Evolutionary conservation across 306 rosid species (phyloP).

Genomic region (Potentilla sterilis): DNA sequence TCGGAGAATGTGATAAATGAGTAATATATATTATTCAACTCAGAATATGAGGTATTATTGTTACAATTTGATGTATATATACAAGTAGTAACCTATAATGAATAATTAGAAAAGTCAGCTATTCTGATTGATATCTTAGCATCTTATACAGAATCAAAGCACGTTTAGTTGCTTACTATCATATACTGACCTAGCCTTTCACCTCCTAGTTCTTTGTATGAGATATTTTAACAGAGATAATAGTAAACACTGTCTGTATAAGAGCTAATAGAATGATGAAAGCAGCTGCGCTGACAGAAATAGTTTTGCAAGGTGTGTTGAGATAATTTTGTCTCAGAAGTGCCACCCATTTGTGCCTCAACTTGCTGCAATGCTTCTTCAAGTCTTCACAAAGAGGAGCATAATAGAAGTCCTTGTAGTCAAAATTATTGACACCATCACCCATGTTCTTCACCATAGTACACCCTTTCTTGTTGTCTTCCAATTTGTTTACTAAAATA

Average conservation of each 20-base stretch:
- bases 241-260: not conserved
- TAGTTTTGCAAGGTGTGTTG: constrained; percentile 9
- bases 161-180: not conserved
- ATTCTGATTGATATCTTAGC: not conserved
- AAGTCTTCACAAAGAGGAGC: not conserved
- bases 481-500: not conserved
- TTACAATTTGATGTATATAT: not conserved
- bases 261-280: not conserved
- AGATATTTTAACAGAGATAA: not conserved
- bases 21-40: not conserved
- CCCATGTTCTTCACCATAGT: not conserved
- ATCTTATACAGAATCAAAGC: not conserved
- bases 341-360: not conserved
- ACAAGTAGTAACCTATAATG: not conserved
- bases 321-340: not conserved
- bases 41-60: not conserved
- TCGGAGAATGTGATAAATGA: too few species aligned
- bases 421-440: not conserved
- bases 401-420: not conserved
- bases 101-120: not conserved
- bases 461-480: not conserved
- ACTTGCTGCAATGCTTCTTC: not conserved
- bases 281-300: not conserved
- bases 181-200: not conserved
- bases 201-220: not conserved